Evolutionary conservation across 2,329 filamentous ascomycete species (phyloP).

Genomic region (Penicillium hesseltinei): DNA sequence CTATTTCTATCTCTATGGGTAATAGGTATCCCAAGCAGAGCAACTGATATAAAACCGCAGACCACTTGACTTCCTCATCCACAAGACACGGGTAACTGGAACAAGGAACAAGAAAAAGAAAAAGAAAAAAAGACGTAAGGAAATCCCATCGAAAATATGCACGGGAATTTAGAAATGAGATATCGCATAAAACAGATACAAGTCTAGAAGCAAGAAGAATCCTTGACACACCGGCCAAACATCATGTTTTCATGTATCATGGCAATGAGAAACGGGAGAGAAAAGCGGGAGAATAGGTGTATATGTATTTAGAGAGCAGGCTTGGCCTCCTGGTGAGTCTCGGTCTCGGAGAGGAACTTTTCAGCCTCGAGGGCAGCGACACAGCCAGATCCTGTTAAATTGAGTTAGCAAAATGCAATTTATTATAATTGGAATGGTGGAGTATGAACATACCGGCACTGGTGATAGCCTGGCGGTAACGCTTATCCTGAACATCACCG

Average conservation of each 20-base stretch:
- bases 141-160: slow-evolving; percentile 18
- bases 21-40: neutral
- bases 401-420: slow-evolving; percentile 22
- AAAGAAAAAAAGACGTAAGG: slow-evolving; percentile 4
- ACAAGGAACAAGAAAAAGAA: slow-evolving; percentile 3
- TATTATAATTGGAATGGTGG: neutral
- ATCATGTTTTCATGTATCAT: slow-evolving; percentile 10
- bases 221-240: neutral
- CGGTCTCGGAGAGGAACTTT: slow-evolving; percentile 80
- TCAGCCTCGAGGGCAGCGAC: slow-evolving; percentile 95
- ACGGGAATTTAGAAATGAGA: slow-evolving; percentile 12
- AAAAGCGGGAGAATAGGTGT: neutral
- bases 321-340: slow-evolving; percentile 48
- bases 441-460: slow-evolving; percentile 76
- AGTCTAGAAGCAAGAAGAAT: slow-evolving; percentile 13
- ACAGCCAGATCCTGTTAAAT: slow-evolving; percentile 73
- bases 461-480: slow-evolving; percentile 95
- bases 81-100: neutral
- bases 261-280: neutral
- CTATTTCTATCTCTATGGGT: slow-evolving; percentile 24
- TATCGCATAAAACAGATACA: slow-evolving; percentile 7
- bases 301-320: slow-evolving; percentile 52
- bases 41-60: neutral
- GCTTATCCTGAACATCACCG: slow-evolving; percentile 97
- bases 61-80: neutral